phyloP scores from a whole-genome alignment of 1,139 yeast species.

The Ogataea hybrid region DNA sequence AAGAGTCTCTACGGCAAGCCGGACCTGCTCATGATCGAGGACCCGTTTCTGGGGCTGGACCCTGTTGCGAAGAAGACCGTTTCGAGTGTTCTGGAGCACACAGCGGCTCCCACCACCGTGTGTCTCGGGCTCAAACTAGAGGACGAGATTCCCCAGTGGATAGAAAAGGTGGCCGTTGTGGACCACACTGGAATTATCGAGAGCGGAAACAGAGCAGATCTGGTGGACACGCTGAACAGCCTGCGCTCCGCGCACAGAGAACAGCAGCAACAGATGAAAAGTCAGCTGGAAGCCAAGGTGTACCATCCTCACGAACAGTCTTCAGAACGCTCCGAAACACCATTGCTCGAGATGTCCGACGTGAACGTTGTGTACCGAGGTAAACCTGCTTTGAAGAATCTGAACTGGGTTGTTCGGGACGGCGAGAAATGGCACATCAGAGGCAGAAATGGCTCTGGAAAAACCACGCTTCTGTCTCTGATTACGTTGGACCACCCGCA shows the following conservation, averaged over 20 bases:
- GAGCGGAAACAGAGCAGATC: conserved; percentile 44
- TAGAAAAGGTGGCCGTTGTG: conserved; percentile 65
- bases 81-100: conserved; percentile 43
- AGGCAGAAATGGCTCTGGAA: conserved; percentile 93
- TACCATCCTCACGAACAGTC: conserved; percentile 7
- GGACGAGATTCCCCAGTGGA: conserved; percentile 77
- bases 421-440: conserved; percentile 88
- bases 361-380: conserved; percentile 70
- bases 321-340: conserved; percentile 4
- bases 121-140: conserved; percentile 76
- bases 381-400: conserved; percentile 52
- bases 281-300: conserved; percentile 18
- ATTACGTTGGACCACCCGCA: conserved; percentile 97
- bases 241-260: conserved; percentile 28
- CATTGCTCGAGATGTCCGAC: conserved; percentile 55
- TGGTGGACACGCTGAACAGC: conserved; percentile 33
- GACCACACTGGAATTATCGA: conserved; percentile 50
- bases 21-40: conserved; percentile 70
- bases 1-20: conserved; percentile 67
- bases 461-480: conserved; percentile 79
- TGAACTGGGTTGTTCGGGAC: conserved; percentile 62
- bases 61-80: conserved; percentile 66
- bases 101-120: conserved; percentile 36
- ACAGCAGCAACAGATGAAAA: conserved; percentile 20
- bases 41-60: conserved; percentile 89